phyloP scores from a whole-genome alignment of 495 filamentous ascomycete species.

The Hypoxylon fragiforme region DNA sequence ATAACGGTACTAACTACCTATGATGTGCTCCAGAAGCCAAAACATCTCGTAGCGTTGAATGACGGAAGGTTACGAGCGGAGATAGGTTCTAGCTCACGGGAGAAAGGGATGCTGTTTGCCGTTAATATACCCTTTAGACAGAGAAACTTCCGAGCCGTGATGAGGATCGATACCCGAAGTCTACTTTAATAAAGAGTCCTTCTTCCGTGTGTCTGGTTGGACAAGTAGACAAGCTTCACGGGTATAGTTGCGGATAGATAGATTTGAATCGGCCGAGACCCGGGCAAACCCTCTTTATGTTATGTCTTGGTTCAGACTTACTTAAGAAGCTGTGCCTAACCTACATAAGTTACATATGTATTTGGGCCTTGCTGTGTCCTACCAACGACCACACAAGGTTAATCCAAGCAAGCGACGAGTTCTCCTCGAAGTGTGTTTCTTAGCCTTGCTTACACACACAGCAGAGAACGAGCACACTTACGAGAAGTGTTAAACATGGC shows the following conservation, averaged over 20 bases:
- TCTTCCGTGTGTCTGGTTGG: constrained; percentile 3
- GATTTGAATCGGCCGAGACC: constrained; percentile 21
- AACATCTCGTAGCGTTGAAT: neutral
- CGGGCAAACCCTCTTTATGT: constrained; percentile 1
- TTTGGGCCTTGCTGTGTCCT: neutral
- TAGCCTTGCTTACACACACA: neutral
- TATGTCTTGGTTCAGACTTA: constrained; percentile 4
- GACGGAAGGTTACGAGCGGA: neutral
- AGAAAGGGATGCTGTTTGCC: constrained; percentile 25
- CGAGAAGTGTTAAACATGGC: constrained; percentile 10
- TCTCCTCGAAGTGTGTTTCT: constrained; percentile 23
- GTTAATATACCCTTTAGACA: constrained; percentile 20
- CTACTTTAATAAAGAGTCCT: no score
- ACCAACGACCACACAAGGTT: neutral
- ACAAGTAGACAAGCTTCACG: neutral
- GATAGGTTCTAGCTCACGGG: neutral
- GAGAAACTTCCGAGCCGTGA: constrained; percentile 24
- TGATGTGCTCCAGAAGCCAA: neutral
- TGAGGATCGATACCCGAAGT: constrained; percentile 4
- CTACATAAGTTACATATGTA: no score
- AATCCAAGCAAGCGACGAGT: constrained; percentile 4
- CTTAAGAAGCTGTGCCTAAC: no score
- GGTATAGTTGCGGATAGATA: constrained; percentile 24
- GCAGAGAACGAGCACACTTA: neutral
- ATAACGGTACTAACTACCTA: no score